Evolutionary conservation across 208 protist species (phyloP), one percentile per base, ranked within the genome.

Genomic region (Entamoeba nuttalli): DNA sequence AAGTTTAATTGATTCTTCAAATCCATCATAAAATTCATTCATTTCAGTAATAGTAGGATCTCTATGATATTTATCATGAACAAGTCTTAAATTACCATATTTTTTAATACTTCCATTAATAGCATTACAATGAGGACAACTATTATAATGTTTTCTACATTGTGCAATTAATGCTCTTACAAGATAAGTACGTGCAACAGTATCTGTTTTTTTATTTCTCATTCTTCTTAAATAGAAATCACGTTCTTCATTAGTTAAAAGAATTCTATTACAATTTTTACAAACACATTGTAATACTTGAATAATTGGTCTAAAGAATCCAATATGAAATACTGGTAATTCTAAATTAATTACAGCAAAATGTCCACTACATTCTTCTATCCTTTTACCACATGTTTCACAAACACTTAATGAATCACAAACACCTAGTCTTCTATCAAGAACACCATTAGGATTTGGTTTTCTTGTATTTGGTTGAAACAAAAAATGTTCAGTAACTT

Each of bases 251-350:
- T 41, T 9, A 17, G 73, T 93, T 14, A 99, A 96, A 95, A 99
- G 96, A 21, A 99, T 97, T 35, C 97, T 97, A 9, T 97, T 97
- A 96, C 98, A 99, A 25, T 96, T 62, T 41, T 99, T 99, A 97
- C 99, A 99, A 94, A 99, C 99, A 51, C 97, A 98, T 57, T 99
- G 98, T 44, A 99, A 98, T 15, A 99, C 98, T 25, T 97, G 96
- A 52, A 99, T 93, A 71, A 99, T 98, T 17, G 97, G 96, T 51
- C 98, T 97, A 93, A 99, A 98, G 96, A 98, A 99, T 51, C 99
- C 99, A 51, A 97, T 62, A 96, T 99, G 99, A 96, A 99, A 99
- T 7, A 99, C 98, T 0, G 99, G 99, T 48, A 99, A 96, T 96
- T 98, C 98, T 52, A 99, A 97, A 95, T 98, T 97, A 57, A 99